Evolutionary conservation across 1,284 basidiomycete genomes (phyloP).

Genomic region (Leccinum fallax): DNA sequence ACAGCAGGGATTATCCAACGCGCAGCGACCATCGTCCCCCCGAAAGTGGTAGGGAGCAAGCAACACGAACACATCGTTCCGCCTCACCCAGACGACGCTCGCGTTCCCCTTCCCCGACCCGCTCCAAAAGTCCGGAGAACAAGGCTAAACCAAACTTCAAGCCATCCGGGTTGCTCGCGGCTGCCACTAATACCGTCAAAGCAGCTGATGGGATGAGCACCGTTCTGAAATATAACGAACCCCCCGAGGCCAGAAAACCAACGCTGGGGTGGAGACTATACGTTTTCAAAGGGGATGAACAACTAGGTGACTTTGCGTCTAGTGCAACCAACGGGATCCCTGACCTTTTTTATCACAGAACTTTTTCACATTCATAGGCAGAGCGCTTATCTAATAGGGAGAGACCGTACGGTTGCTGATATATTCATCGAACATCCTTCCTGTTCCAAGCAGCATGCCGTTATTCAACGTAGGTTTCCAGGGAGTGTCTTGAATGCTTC

Average conservation of each 20-base stretch:
- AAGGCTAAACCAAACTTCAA: conserved; percentile 87
- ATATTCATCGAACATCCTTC: conserved; percentile 94
- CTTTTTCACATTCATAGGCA: conserved; percentile 89
- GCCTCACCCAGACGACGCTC: conserved; percentile 48
- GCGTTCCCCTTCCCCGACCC: conserved; percentile 37
- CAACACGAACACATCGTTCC: conserved; percentile 53
- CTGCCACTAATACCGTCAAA: conserved; percentile 89
- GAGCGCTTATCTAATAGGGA: conserved; percentile 91
- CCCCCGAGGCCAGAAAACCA: conserved; percentile 95
- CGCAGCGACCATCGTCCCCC: conserved; percentile 33
- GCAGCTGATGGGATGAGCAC: conserved; percentile 77
- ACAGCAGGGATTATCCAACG: conserved; percentile 41
- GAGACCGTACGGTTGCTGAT: conserved; percentile 88
- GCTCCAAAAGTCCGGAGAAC: conserved; percentile 44
- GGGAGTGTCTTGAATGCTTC: background rate
- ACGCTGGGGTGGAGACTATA: conserved; percentile 90
- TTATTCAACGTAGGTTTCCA: conserved; percentile 77
- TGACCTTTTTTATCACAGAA: conserved; percentile 50
- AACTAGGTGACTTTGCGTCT: conserved; percentile 69
- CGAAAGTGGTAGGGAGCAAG: conserved; percentile 31
- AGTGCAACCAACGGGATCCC: background rate
- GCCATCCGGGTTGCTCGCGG: conserved; percentile 89
- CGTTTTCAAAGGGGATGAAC: conserved; percentile 94
- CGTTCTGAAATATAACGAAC: conserved; percentile 97
- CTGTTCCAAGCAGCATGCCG: conserved; percentile 98